Conservation (phyloP, 768 basidiomycete genomes). For the Leccinum uliginosum region DNA sequence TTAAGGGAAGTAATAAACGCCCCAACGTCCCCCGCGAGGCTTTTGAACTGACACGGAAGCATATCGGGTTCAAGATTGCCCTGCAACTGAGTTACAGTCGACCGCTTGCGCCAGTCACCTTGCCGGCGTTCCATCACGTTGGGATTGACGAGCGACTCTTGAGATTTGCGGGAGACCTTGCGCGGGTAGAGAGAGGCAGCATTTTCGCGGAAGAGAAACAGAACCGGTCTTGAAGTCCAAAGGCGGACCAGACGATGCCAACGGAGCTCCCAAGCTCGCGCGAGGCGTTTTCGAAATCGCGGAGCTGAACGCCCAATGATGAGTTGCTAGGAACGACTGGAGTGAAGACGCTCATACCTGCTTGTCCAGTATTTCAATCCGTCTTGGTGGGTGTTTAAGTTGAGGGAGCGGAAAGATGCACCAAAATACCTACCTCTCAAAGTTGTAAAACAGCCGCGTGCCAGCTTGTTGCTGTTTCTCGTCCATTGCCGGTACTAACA, state of each 20-base stretch:
- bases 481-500: slow-evolving; percentile 37
- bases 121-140: slow-evolving; percentile 28
- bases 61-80: slow-evolving; percentile 42
- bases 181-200: slow-evolving; percentile 49
- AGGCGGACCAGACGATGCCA: slow-evolving; percentile 49
- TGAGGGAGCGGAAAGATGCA: background rate
- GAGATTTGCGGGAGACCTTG: slow-evolving; percentile 37
- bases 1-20: slow-evolving; percentile 46
- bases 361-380: slow-evolving; percentile 42
- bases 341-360: slow-evolving; percentile 31
- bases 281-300: slow-evolving; percentile 50
- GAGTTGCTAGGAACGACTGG: background rate
- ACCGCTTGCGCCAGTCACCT: slow-evolving; percentile 29
- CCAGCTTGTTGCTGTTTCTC: slow-evolving; percentile 33
- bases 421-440: slow-evolving; percentile 35
- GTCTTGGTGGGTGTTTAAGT: slow-evolving; percentile 25
- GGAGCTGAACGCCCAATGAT: slow-evolving; percentile 28
- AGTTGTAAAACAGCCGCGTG: slow-evolving; percentile 41
- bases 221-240: slow-evolving; percentile 44
- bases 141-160: slow-evolving; percentile 26
- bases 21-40: slow-evolving; percentile 42
- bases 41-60: slow-evolving; percentile 41
- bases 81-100: slow-evolving; percentile 30
- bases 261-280: slow-evolving; percentile 53
- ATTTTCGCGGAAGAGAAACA: slow-evolving; percentile 50